Base-by-base conservation (phyloP, 2,329 filamentous ascomycete genomes). In the Pseudocercospora eumusae region DNA sequence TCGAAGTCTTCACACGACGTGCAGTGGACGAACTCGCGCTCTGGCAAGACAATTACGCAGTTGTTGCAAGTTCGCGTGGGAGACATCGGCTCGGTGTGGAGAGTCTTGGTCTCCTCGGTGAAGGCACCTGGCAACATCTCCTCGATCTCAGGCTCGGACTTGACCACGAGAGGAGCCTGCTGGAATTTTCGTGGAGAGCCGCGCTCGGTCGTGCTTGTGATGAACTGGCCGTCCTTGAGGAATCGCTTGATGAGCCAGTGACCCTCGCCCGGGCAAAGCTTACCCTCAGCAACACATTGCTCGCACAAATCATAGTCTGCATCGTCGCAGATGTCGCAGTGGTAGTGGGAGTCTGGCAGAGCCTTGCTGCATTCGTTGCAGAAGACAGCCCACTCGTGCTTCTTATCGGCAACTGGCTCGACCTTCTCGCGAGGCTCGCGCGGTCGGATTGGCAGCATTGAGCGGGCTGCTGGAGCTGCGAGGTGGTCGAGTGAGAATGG, bases 191-290 rank as follows among this genome's bases (percentile, higher is more conserved):
- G 81, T 23, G 77, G 71, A 18, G 68, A 64, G 62, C 96, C 83
- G 23, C 84, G 90, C 78, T 96, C 91, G 0, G 93, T 97, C 21
- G 86, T 91, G 82, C 93, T 97, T 77, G 87, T 91, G 68, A 91
- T 84, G 60, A 97, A 88, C 66, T 86, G 82, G 56, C 93, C 93
- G 62, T 92, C 84, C 71, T 88, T 83, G 65, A 96, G 86, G 66
- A 86, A 87, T 62, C 95, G 89, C 85, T 96, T 97, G 76, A 98
- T 93, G 77, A 99, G 82, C 93, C 92, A 97, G 79, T 99, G 95
- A 66, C 86, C 84, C 28, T 88, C 84, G 61, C 88, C 88, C 65
- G 87, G 84, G 80, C 96, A 99, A 44, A 90, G 85, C 61, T 89
- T 82, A 66, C 93, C 93, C 45, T 82, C 80, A 55, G 87, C 84